phyloP scores from a whole-genome alignment of 106 monocot species.

The Narthecium ossifragum region DNA sequence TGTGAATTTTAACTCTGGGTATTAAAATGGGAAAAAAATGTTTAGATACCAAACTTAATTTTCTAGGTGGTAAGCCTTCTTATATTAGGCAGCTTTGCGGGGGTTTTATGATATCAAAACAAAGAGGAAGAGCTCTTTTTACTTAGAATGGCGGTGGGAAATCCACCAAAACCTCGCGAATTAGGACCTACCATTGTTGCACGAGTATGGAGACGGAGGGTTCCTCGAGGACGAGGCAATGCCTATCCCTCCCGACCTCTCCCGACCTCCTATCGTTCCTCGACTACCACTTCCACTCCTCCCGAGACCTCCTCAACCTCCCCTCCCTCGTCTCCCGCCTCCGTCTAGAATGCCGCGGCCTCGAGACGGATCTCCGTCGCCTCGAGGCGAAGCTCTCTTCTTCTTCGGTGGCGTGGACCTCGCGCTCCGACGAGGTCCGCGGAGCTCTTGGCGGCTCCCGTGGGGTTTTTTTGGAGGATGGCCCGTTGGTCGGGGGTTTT shows the following conservation, averaged over 20 bases:
- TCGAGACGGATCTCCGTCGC: constrained; percentile 13
- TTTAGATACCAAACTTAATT: no score
- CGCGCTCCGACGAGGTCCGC: constrained; percentile 10
- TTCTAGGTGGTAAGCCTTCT: no score
- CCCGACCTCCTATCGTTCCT: constrained; percentile 15
- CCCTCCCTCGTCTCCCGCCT: constrained; percentile 17
- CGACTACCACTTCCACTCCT: constrained; percentile 20
- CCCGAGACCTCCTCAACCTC: constrained; percentile 9
- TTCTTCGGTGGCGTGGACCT: constrained; percentile 13
- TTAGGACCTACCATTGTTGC: neutral
- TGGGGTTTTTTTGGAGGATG: neutral
- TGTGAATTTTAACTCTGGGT: no score
- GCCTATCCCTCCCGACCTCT: no score
- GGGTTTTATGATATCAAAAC: no score
- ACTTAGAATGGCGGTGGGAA: no score
- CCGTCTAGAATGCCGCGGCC: constrained; percentile 16
- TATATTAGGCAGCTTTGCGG: no score
- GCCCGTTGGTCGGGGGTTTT: neutral
- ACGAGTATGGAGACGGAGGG: no score
- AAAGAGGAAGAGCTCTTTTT: no score
- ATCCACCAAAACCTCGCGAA: neutral
- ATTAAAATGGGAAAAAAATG: no score
- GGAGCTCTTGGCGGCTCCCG: constrained; percentile 3
- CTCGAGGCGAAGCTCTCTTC: constrained; percentile 14
- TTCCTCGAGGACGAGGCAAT: no score